phyloP scores from a whole-genome alignment of 768 basidiomycete genomes.

The Piloderma croceum region DNA sequence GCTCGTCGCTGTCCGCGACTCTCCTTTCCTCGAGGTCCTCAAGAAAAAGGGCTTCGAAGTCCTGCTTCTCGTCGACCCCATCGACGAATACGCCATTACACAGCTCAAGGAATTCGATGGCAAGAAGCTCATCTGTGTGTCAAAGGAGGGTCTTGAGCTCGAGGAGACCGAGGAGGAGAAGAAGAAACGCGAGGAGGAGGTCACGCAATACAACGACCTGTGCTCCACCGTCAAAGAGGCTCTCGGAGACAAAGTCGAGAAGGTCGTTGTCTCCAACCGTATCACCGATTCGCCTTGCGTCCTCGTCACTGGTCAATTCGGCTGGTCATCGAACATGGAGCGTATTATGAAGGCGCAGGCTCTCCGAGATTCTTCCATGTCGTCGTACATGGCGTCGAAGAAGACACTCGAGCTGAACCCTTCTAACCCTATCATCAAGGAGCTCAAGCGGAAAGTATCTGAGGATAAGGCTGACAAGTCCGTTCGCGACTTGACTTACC shows the following conservation, averaged over 20 bases:
- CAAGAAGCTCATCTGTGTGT: conserved; percentile 96
- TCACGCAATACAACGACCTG: conserved; percentile 75
- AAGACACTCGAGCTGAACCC: conserved; percentile 98
- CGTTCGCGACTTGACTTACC: conserved; percentile 91
- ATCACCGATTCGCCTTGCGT: conserved; percentile 96
- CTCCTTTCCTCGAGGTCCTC: conserved; percentile 97
- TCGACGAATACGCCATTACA: conserved; percentile 97
- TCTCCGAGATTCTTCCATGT: conserved; percentile 93
- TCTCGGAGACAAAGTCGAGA: conserved; percentile 99
- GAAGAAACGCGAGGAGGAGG: conserved; percentile 80
- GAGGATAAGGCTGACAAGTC: conserved; percentile 99
- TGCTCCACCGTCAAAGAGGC: conserved; percentile 96
- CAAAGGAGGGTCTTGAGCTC: conserved; percentile 98
- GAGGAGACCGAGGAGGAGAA: conserved; percentile 99
- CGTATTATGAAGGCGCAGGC: conserved; percentile 99
- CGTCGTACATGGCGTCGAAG: conserved; percentile 98
- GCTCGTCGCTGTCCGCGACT: conserved; percentile 82
- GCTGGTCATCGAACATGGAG: conserved; percentile 99
- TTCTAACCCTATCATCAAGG: conserved; percentile 87
- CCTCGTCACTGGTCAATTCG: conserved; percentile 97
- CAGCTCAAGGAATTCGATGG: conserved; percentile 99
- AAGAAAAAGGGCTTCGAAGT: conserved; percentile 99
- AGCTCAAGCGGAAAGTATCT: conserved; percentile 90
- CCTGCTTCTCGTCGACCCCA: conserved; percentile 94
- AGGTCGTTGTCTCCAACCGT: conserved; percentile 96